Percentiles rank a stretch among this genome's conserved stretches.
phyloP scores from a whole-genome alignment of 1,139 yeast species.

The Blastobotrys proliferans region DNA sequence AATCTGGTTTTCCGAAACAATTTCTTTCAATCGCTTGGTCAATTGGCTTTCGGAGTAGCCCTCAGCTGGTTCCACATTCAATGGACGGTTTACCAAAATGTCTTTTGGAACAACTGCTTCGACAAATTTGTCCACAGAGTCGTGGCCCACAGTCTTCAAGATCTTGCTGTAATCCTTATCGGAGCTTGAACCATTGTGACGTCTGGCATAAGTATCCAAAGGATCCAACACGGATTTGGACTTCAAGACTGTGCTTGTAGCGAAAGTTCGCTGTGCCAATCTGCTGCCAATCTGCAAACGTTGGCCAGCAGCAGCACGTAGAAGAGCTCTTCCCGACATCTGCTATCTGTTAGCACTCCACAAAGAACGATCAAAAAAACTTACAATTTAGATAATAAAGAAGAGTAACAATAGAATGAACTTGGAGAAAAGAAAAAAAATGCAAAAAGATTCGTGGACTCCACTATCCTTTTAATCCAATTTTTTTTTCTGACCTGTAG shows the following conservation, averaged over 20 bases:
- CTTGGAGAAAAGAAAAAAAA: slow-evolving; percentile 6
- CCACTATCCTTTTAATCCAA: slow-evolving; percentile 3
- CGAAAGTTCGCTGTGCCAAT: slow-evolving; percentile 4
- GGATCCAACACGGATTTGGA: slow-evolving; percentile 29
- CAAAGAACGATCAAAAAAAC: background rate
- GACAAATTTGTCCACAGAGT: slow-evolving; percentile 67
- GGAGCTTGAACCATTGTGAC: slow-evolving; percentile 83
- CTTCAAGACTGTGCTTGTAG: slow-evolving; percentile 44
- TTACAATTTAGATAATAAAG: background rate
- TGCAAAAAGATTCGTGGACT: background rate
- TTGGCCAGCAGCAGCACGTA: slow-evolving; percentile 9
- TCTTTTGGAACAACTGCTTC: slow-evolving; percentile 71
- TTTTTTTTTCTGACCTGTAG: background rate
- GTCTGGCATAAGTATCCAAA: slow-evolving; percentile 80
- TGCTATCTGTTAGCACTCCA: background rate
- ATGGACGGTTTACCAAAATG: slow-evolving; percentile 62
- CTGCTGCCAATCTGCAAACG: background rate
- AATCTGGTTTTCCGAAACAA: slow-evolving; percentile 74
- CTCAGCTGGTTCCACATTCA: slow-evolving; percentile 56
- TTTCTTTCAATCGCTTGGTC: slow-evolving; percentile 58
- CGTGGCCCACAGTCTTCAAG: slow-evolving; percentile 63
- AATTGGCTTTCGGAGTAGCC: slow-evolving; percentile 83
- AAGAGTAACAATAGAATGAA: slow-evolving; percentile 4
- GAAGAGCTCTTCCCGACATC: slow-evolving; percentile 16
- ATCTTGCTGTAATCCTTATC: slow-evolving; percentile 58